phyloP scores from a whole-genome alignment of 164 flowering plant genomes.

The Macadamia tetraphylla region DNA sequence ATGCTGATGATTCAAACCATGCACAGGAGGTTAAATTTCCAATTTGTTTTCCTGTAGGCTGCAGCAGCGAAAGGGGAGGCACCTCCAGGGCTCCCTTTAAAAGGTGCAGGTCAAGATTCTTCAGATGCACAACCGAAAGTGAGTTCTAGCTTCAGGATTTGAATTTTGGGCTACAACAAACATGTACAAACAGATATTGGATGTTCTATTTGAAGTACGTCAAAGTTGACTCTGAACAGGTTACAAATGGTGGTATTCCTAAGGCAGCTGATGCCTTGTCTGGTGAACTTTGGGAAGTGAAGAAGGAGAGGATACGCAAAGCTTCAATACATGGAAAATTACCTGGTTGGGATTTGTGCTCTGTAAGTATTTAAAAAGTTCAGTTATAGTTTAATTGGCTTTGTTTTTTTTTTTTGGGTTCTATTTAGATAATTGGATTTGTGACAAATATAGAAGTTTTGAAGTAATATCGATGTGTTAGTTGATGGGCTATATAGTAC shows the following conservation, averaged over 20 bases:
- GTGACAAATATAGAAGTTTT: no score
- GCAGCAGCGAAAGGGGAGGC: constrained; percentile 99
- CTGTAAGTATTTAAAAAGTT: constrained; percentile 60
- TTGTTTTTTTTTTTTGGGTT: background rate
- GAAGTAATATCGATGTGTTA: background rate
- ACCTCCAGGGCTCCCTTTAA: constrained; percentile 93
- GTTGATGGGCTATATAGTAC: background rate
- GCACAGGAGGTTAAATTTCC: background rate
- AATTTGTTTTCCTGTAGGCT: constrained; percentile 45
- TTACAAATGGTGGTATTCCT: constrained; percentile 60
- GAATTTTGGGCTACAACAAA: background rate
- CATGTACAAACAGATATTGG: background rate
- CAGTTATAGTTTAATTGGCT: background rate
- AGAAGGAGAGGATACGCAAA: constrained; percentile 75
- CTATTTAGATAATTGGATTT: no score
- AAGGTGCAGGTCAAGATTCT: constrained; percentile 94
- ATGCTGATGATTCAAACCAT: background rate
- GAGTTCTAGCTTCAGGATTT: constrained; percentile 8
- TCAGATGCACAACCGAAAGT: constrained; percentile 81
- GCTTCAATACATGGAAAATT: constrained; percentile 73
- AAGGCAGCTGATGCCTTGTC: constrained; percentile 84
- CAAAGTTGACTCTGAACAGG: constrained; percentile 31
- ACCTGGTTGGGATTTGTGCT: constrained; percentile 95
- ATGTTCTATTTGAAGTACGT: constrained; percentile 3
- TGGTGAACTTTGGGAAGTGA: constrained; percentile 93